Conservation (phyloP, 306 rosid genomes). For the Sicyos edulis region DNA sequence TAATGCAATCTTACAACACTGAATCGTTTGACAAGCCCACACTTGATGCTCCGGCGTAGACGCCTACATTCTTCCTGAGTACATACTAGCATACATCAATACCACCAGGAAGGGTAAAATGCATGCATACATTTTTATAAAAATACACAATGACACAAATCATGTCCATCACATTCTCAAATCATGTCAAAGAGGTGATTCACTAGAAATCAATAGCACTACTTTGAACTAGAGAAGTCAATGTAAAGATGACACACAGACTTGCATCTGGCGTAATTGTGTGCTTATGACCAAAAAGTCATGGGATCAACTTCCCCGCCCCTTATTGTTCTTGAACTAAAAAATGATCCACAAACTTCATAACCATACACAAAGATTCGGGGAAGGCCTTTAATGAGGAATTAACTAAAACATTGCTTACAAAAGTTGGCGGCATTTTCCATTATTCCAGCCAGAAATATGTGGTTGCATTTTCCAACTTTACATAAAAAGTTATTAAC, state of each 20-base stretch:
- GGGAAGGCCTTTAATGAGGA: neutral
- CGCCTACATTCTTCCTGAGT: slow-evolving; percentile 83
- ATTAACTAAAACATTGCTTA: neutral
- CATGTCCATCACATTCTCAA: slow-evolving; percentile 6
- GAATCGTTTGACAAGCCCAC: slow-evolving; percentile 67
- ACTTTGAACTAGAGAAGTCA: neutral
- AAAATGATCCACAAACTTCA: neutral
- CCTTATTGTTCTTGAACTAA: no score
- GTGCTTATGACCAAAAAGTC: no score
- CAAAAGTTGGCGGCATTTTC: neutral
- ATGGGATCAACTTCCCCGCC: no score
- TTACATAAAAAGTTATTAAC: neutral
- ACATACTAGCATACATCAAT: slow-evolving; percentile 27
- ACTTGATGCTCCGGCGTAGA: slow-evolving; percentile 61
- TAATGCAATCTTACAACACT: slow-evolving; percentile 63
- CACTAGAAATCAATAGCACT: neutral
- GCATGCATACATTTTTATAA: neutral
- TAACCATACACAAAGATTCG: neutral
- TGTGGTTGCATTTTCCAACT: neutral
- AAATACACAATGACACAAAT: neutral
- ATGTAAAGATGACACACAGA: slow-evolving; percentile 1
- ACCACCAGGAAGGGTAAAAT: neutral
- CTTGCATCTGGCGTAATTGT: no score
- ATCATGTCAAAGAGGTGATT: neutral
- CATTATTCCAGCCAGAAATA: neutral